phyloP scores from a whole-genome alignment of 257 asterid genomes.

The Lithospermum erythrorhizon region DNA sequence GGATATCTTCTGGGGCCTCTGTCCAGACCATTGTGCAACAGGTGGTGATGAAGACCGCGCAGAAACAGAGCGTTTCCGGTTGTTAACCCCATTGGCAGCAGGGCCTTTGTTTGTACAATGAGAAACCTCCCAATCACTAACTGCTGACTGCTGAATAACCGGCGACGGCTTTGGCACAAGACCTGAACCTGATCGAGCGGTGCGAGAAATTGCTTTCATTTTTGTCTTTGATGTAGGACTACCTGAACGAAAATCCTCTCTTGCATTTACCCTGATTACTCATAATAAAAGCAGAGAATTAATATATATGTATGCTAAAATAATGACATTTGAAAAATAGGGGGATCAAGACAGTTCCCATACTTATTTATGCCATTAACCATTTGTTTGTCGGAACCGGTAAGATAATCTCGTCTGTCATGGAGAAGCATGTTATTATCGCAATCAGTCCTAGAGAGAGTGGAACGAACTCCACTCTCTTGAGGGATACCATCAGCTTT shows the following conservation, averaged over 20 bases:
- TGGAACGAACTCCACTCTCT: conserved; percentile 52
- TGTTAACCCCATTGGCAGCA: conserved; percentile 43
- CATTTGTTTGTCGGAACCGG: conserved; percentile 59
- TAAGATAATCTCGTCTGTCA: conserved; percentile 62
- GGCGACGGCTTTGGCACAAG: conserved; percentile 60
- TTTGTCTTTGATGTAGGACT: conserved; percentile 83
- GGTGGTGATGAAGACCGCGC: conserved; percentile 77
- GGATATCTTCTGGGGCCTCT: conserved; percentile 73
- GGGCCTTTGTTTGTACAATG: conserved; percentile 59
- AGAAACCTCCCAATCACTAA: conserved; percentile 81
- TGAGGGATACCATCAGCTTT: conserved; percentile 51
- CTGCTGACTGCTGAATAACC: conserved; percentile 38
- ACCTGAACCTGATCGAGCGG: conserved; percentile 66
- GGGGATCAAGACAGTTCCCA: conserved; percentile 11
- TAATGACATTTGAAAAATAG: background rate
- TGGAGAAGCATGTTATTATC: conserved; percentile 55
- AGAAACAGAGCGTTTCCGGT: conserved; percentile 66
- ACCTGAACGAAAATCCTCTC: conserved; percentile 67
- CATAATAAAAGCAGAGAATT: conserved; percentile 10
- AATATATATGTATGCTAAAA: conserved; percentile 10
- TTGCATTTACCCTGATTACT: conserved; percentile 49
- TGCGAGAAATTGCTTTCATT: conserved; percentile 57
- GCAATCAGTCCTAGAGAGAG: conserved; percentile 53
- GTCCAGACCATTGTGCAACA: conserved; percentile 69
- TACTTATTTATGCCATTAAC: conserved; percentile 64